phyloP scores from a whole-genome alignment of 1,284 basidiomycete genomes.

The Moesziomyces aphidis region DNA sequence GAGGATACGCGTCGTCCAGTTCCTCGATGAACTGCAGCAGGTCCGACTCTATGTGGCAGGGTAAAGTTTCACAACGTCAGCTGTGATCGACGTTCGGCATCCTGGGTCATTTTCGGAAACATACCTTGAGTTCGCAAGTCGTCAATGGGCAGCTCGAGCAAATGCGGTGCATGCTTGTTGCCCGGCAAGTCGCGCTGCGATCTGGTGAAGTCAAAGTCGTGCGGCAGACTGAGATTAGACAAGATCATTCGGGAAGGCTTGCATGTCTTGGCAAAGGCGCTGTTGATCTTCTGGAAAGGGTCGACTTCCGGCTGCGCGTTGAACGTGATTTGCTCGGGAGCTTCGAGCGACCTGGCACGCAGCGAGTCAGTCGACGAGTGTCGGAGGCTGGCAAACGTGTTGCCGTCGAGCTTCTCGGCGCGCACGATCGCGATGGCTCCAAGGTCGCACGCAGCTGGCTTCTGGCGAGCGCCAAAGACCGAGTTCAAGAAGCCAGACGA shows the following conservation, averaged over 20 bases:
- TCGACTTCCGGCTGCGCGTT: conserved; percentile 3
- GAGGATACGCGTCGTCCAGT: conserved; percentile 25
- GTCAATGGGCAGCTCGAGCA: conserved; percentile 2
- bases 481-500: conserved; percentile 20
- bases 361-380: conserved; percentile 34
- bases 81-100: too few species aligned
- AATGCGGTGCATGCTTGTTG: background rate
- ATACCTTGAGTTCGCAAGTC: conserved; percentile 25
- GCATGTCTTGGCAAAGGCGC: background rate
- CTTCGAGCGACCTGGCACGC: conserved; percentile 31
- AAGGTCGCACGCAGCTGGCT: conserved; percentile 24
- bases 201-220: too few species aligned
- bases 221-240: too few species aligned
- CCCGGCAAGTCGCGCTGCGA: background rate
- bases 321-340: conserved; percentile 46
- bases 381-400: conserved; percentile 28
- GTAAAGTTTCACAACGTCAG: too few species aligned
- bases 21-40: conserved; percentile 18
- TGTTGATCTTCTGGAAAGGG: background rate
- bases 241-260: background rate
- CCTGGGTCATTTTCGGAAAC: background rate
- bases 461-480: conserved; percentile 13
- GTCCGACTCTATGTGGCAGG: conserved; percentile 5
- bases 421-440: conserved; percentile 29
- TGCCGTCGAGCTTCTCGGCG: conserved; percentile 14